A percentile compares a stretch with the other conserved stretches of the same genome.
phyloP scores from a whole-genome alignment of 1,284 basidiomycete genomes.

The Sporisorium graminicola region DNA sequence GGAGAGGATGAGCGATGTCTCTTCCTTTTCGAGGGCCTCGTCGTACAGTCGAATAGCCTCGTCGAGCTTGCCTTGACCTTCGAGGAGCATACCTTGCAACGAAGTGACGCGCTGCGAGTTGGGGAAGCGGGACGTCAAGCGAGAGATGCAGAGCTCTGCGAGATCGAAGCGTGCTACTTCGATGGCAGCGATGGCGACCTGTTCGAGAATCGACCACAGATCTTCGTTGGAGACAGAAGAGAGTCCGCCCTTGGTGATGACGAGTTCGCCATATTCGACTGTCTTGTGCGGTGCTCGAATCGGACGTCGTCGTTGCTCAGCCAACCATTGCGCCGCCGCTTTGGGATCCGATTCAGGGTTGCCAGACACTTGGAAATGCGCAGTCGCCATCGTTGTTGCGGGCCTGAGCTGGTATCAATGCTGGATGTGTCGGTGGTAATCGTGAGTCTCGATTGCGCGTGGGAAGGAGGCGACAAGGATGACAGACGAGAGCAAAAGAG shows the following conservation, averaged over 20 bases:
- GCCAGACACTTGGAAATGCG: conserved; percentile 26
- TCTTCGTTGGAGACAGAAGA: conserved; percentile 72
- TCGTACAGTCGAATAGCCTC: conserved; percentile 79
- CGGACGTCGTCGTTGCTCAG: conserved; percentile 55
- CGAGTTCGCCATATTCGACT: conserved; percentile 76
- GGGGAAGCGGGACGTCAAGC: conserved; percentile 80
- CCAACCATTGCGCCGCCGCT: conserved; percentile 55
- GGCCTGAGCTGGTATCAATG: not conserved
- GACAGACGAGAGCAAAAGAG: not conserved
- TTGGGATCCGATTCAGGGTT: conserved; percentile 35
- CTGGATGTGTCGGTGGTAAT: not conserved
- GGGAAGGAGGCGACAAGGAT: not conserved
- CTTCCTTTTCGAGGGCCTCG: conserved; percentile 77
- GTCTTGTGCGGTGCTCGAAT: conserved; percentile 78
- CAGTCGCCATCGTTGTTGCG: conserved; percentile 12
- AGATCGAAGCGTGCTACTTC: conserved; percentile 83
- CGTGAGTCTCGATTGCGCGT: not conserved
- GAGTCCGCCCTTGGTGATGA: conserved; percentile 72
- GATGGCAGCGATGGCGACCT: conserved; percentile 85
- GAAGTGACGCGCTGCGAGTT: conserved; percentile 84
- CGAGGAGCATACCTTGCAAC: conserved; percentile 87
- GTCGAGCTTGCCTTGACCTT: conserved; percentile 75
- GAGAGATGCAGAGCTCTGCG: conserved; percentile 82
- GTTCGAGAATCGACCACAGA: conserved; percentile 86
- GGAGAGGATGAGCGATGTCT: conserved; percentile 81